phyloP scores from a whole-genome alignment of 2,329 filamentous ascomycete genomes.

The Celoporthe dispersa region DNA sequence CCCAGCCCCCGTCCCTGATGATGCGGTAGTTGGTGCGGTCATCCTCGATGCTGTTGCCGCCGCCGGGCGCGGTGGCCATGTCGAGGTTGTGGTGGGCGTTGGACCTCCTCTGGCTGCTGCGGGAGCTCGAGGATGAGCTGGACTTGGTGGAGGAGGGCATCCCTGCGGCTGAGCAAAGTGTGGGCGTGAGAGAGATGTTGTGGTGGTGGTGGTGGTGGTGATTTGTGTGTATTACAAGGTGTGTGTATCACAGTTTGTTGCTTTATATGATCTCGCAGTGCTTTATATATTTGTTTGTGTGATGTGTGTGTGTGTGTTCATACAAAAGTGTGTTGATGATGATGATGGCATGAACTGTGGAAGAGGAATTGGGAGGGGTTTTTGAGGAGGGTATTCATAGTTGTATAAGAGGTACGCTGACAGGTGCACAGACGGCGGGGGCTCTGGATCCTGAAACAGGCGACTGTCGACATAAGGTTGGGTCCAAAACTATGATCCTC shows the following conservation, averaged over 20 bases:
- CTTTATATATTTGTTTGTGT: background rate
- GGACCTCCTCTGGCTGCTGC: slow-evolving; percentile 24
- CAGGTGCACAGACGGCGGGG: slow-evolving; percentile 28
- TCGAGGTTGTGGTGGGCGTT: slow-evolving; percentile 30
- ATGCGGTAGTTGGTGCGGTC: slow-evolving; percentile 30
- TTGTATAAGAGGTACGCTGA: slow-evolving; percentile 18
- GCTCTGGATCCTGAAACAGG: slow-evolving; percentile 22
- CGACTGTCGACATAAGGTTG: slow-evolving; percentile 24
- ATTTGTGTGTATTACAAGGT: background rate
- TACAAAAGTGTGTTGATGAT: background rate
- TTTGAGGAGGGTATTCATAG: background rate
- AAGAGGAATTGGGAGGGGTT: slow-evolving; percentile 17
- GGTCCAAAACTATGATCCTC: slow-evolving; percentile 16
- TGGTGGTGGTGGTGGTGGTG: background rate
- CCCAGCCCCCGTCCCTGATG: slow-evolving; percentile 29
- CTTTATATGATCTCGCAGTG: background rate
- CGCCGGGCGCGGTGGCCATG: slow-evolving; percentile 14
- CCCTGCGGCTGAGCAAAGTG: background rate
- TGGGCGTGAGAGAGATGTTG: background rate
- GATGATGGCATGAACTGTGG: slow-evolving; percentile 10
- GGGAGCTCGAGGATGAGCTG: slow-evolving; percentile 23
- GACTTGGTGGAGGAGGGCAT: slow-evolving; percentile 29
- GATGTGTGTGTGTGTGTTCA: background rate
- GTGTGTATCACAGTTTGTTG: background rate
- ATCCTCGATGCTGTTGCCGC: slow-evolving; percentile 22